phyloP scores from a whole-genome alignment of 2,329 filamentous ascomycete species.

The Aspergillus puulaauensis region DNA sequence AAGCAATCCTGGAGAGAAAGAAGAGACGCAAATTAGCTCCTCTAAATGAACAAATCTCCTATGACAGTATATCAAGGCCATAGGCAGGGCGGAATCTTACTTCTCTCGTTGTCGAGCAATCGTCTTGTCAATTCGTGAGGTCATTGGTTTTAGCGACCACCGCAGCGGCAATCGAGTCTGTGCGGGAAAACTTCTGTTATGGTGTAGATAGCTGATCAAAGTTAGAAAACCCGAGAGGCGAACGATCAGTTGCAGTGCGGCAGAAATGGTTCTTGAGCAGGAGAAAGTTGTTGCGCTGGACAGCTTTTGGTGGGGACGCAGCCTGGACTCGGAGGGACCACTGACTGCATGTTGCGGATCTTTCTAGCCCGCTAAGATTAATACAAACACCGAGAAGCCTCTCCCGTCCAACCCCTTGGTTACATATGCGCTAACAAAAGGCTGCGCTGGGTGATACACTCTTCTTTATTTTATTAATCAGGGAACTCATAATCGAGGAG shows the following conservation, averaged over 20 bases:
- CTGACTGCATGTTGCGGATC: conserved; percentile 3
- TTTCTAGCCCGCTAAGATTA: conserved; percentile 10
- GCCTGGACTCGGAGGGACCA: background rate
- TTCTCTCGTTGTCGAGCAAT: conserved; percentile 76
- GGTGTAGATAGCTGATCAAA: background rate
- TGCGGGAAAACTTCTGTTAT: background rate
- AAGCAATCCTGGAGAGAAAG: conserved; percentile 64
- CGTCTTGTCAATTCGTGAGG: conserved; percentile 63
- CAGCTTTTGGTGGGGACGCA: conserved; percentile 19
- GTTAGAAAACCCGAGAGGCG: background rate
- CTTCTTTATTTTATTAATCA: background rate
- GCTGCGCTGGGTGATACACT: background rate
- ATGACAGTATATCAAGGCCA: background rate
- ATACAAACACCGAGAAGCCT: background rate
- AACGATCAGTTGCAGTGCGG: background rate
- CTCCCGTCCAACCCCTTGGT: background rate
- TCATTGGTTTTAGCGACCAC: conserved; percentile 28
- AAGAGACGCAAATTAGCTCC: conserved; percentile 17
- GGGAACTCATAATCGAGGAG: background rate
- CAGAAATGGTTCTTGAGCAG: background rate
- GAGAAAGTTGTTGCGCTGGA: conserved; percentile 8
- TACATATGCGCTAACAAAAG: background rate
- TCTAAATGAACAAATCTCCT: background rate
- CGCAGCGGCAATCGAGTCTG: background rate
- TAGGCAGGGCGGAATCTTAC: conserved; percentile 42